phyloP scores from a whole-genome alignment of 441 rosid genomes.

The Erodium chrysanthum region DNA sequence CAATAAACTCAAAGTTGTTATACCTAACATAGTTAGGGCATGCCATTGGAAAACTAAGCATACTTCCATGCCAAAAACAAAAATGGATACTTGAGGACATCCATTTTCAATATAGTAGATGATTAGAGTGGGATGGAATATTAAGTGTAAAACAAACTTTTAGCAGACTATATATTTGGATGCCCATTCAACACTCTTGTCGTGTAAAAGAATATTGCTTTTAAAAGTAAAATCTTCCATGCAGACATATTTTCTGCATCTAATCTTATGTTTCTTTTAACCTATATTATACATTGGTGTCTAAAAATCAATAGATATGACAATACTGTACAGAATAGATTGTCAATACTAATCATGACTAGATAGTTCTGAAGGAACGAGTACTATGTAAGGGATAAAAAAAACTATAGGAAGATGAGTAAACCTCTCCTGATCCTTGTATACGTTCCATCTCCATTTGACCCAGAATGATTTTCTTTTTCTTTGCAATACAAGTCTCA shows the following conservation, averaged over 20 bases:
- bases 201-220: neutral
- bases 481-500: constrained; percentile 81
- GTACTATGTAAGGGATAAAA: neutral
- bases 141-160: too few relatives aligned
- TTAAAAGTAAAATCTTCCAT: neutral
- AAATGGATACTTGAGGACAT: neutral
- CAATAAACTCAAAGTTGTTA: neutral
- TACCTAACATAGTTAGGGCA: neutral
- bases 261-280: neutral
- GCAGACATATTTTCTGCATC: neutral
- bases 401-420: constrained; percentile 13
- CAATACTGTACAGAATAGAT: neutral
- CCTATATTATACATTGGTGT: neutral
- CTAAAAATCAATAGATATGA: neutral
- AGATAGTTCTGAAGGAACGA: neutral
- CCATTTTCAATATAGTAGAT: neutral
- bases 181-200: neutral
- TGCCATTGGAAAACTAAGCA: neutral
- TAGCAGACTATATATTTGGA: neutral
- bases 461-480: constrained; percentile 79
- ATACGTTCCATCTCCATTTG: constrained; percentile 86
- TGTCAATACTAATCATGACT: neutral
- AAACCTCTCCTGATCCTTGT: constrained; percentile 88
- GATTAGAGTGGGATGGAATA: neutral
- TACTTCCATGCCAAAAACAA: neutral